These are phyloP conservation scores for Rehmannia glutinosa DNA, from an alignment of 257 asterid species.

Conservation along the genomic window DNA sequence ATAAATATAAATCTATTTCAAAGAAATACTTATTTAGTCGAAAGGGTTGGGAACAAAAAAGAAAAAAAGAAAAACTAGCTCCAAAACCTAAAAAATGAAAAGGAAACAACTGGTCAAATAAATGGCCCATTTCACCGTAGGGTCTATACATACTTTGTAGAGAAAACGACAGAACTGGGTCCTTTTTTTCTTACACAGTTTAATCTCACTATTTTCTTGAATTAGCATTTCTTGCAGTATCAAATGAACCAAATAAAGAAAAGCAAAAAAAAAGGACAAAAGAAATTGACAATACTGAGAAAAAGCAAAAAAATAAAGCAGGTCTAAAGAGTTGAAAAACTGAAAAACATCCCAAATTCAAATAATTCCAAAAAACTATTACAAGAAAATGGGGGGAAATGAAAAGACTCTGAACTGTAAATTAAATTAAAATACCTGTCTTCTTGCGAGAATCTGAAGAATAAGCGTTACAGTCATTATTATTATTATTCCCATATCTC, in stretches of 20 bases:
- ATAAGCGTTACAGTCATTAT: neutral
- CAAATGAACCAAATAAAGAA: neutral
- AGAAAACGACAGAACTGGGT: constrained; percentile 17
- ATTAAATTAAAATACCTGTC: constrained; percentile 35
- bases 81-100: constrained; percentile 22
- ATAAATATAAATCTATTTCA: neutral
- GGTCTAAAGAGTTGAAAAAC: too few species aligned
- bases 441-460: constrained; percentile 45
- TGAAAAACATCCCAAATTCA: neutral
- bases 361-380: neutral
- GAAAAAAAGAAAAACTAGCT: constrained; percentile 6
- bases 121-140: constrained; percentile 20
- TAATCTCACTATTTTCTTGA: constrained; percentile 19
- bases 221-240: neutral
- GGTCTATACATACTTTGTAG: constrained; percentile 21
- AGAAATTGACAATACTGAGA: neutral
- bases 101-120: constrained; percentile 21
- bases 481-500: constrained; percentile 27
- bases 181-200: constrained; percentile 1
- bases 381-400: neutral
- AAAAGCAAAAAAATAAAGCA: too few species aligned
- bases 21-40: neutral
- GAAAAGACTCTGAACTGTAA: constrained; percentile 18
- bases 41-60: neutral
- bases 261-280: neutral